phyloP scores from a whole-genome alignment of 1,284 basidiomycete genomes.

The Ceratobasidium sp. region DNA sequence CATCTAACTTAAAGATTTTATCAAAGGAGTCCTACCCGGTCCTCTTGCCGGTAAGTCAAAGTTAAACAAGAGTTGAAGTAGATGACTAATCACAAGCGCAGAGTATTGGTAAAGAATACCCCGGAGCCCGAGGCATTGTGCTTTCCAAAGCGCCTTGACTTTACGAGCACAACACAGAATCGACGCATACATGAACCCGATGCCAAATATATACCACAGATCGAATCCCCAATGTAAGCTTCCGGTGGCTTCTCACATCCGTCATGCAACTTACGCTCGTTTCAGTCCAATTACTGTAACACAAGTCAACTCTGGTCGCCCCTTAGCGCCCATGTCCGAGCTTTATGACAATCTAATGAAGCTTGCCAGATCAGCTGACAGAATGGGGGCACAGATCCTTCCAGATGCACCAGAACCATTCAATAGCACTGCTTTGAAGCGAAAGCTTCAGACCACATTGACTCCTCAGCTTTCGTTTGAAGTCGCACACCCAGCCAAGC shows the following conservation, averaged over 20 bases:
- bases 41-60: background rate
- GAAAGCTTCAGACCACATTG: constrained; percentile 6
- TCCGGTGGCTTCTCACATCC: background rate
- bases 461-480: background rate
- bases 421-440: constrained; percentile 17
- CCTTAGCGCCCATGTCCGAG: constrained; percentile 13
- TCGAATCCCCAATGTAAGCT: background rate
- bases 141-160: background rate
- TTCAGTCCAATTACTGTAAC: background rate
- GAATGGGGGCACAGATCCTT: background rate
- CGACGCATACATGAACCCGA: background rate
- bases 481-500: background rate
- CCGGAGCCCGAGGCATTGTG: background rate
- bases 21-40: background rate
- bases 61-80: background rate
- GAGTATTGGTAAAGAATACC: constrained; percentile 20
- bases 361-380: constrained; percentile 15
- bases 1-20: background rate
- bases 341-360: constrained; percentile 21
- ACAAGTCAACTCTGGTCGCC: background rate
- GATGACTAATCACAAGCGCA: background rate
- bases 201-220: no score
- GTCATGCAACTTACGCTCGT: background rate
- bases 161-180: no score
- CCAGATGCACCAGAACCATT: background rate